Conservation (phyloP, 768 basidiomycete genomes). For the Leucosporidium yakuticum region DNA sequence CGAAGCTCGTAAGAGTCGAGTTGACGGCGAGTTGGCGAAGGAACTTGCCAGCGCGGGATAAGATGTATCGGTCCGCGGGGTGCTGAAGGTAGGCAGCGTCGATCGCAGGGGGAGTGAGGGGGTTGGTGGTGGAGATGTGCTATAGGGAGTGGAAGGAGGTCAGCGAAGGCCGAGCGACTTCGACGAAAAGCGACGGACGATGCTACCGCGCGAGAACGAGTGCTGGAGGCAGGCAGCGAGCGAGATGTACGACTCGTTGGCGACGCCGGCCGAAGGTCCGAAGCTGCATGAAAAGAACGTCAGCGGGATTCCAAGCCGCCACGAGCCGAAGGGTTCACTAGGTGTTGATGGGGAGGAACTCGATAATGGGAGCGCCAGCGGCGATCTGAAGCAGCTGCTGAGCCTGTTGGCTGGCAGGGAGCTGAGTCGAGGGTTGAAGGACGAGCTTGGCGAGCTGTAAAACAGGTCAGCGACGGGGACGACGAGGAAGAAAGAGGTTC, state of each 20-base stretch:
- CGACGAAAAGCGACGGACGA: conserved; percentile 14
- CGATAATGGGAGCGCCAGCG: conserved; percentile 12
- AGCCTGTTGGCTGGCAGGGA: not conserved
- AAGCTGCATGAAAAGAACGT: too few species aligned
- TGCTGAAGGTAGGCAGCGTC: conserved; percentile 13
- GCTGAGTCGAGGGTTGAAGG: conserved; percentile 4
- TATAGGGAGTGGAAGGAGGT: too few species aligned
- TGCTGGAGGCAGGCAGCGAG: conserved; percentile 35
- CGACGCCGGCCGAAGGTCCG: too few species aligned
- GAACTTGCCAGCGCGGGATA: conserved; percentile 9
- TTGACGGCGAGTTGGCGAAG: conserved; percentile 12
- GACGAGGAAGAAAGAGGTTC: too few species aligned
- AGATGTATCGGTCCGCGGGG: conserved; percentile 9
- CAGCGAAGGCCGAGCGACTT: too few species aligned
- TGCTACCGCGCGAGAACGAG: conserved; percentile 16
- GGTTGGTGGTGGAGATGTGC: too few species aligned
- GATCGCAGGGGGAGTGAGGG: too few species aligned
- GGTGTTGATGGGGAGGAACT: conserved; percentile 20
- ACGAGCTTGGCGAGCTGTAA: not conserved
- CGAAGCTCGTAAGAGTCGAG: conserved; percentile 1
- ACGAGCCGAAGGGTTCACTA: too few species aligned
- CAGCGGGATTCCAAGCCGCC: too few species aligned
- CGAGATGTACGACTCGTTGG: conserved; percentile 50
- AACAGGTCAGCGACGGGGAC: too few species aligned
- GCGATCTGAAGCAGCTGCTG: not conserved